Evolutionary conservation across 371 early-diverging fungal species (phyloP), one percentile per base, ranked within the genome.

Genomic region (Rhizopus delemar): DNA sequence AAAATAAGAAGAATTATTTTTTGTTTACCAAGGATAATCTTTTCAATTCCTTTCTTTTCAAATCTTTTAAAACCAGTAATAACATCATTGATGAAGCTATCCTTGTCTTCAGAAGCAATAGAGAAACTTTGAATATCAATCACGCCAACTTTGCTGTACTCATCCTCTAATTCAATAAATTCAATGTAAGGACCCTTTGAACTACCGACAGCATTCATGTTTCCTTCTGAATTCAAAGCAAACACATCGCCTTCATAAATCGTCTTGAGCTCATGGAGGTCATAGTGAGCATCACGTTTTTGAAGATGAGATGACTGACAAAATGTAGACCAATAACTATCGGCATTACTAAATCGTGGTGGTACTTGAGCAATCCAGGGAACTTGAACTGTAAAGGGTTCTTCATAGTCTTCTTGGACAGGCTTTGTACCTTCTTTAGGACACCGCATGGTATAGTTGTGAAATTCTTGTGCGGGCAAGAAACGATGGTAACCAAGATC

Each of bases 401-500:
- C 66, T 51, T 80, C 80, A 34, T 73, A 80, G 0, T 76, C 60
- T 56, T 74, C 80, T 39, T 77, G 65, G 22, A 55, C 33, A 13
- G 80, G 70, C 3, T 61, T 45, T 8, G 75, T 80, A 16, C 77
- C 77, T 4, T 64, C 60, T 41, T 74, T 70, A 16, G 77, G 73
- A 50, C 80, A 80, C 48, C 71, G 73, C 49, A 80, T 51, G 15
- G 77, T 80, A 49, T 80, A 80, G 4, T 66, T 64, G 46, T 80
- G 80, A 3, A 60, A 69, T 52, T 80, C 80, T 54, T 80, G 77
- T 31, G 73, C 80, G 15, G 80, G 80, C 38, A 80, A 65, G 73
- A 80, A 80, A 51, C 80, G 80, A 63, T 80, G 80, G 33, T 80
- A 80, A 4, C 80, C 80, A 29, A 80, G 66, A 68, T 80, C 80